Base-by-base conservation (phyloP, 768 basidiomycete species). In the Phlebiopsis flavidoalba region DNA sequence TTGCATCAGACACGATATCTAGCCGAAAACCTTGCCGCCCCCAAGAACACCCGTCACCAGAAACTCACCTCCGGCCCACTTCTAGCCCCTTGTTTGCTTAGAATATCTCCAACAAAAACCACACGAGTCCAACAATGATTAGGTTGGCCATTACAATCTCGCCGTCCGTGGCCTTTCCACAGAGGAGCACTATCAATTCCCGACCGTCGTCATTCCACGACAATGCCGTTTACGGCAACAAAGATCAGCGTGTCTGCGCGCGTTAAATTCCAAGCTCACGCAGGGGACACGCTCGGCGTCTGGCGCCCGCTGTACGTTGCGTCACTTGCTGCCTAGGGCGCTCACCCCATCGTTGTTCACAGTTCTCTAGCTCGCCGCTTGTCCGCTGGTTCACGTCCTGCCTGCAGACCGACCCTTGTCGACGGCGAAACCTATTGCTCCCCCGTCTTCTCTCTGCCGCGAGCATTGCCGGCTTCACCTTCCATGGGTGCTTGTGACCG, bases 381-480 rank as follows among this genome's bases (percentile, higher is more conserved):
- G n/a, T n/a, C n/a, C n/a, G n/a, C n/a, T n/a, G n/a, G n/a, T n/a
- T n/a, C n/a, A n/a, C n/a, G n/a, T 36, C 43, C 5, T 15, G 26
- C 45, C 5, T 46, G 58, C 45, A 40, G 53, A 24, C 47, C 36
- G n/a, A 21, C n/a, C 21, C 46, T 35, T 5, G 24, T 55, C 40
- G 19, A 24, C 31, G 26, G 26, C 15, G 55, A 24, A 40, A 37
- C 21, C 53, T 6, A 37, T 57, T n/a, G 62, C 45, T 22, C 6
- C 46, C 46, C 10, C 43, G 31, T 11, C 26, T 50, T 12, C 71
- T 67, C 57, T 67, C 68, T 64, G 60, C 64, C 59, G 59, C 65
- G n/a, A 31, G 48, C 70, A 57, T 67, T 72, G 54, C 69, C 73
- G 46, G 73, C 80, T 45, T 77, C 79, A 55, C 62, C n/a, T n/a